Percentiles rank a stretch among this genome's conserved stretches.
Evolutionary conservation across 768 basidiomycete species (phyloP).

Genomic region (Cubamyces sp.): DNA sequence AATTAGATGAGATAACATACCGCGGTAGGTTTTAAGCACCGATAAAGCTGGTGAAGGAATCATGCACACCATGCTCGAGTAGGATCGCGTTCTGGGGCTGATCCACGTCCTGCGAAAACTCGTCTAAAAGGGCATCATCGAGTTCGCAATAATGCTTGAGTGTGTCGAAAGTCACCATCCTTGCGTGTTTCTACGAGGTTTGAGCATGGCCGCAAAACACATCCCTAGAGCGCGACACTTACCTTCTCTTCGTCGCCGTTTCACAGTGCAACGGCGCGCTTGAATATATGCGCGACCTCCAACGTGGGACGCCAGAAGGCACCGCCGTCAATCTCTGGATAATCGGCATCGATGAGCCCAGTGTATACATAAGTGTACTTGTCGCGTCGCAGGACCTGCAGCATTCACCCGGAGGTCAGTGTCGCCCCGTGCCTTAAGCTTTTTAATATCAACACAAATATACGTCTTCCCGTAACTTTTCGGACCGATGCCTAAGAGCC

Average conservation of each 20-base stretch:
- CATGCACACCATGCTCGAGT: not conserved
- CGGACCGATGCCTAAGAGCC: no score
- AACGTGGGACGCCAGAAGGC: not conserved
- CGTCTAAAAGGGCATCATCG: not conserved
- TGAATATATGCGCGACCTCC: not conserved
- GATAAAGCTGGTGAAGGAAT: not conserved
- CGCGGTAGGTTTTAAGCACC: not conserved
- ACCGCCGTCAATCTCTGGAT: not conserved
- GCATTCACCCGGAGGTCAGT: not conserved
- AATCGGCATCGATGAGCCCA: not conserved
- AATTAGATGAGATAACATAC: not conserved
- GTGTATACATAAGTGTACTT: not conserved
- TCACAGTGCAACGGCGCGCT: not conserved
- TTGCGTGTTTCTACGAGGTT: not conserved
- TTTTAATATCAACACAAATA: no score
- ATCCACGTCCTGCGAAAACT: not conserved
- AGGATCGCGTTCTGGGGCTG: not conserved
- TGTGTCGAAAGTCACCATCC: not conserved
- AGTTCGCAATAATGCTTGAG: not conserved
- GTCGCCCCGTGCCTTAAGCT: no score
- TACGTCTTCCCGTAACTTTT: no score
- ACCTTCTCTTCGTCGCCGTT: not conserved
- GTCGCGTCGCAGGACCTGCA: not conserved
- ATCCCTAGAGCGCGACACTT: not conserved
- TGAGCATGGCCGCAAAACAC: not conserved